Base-by-base conservation (phyloP, 2,329 filamentous ascomycete species). In the Arthrobotrys megalospora region DNA sequence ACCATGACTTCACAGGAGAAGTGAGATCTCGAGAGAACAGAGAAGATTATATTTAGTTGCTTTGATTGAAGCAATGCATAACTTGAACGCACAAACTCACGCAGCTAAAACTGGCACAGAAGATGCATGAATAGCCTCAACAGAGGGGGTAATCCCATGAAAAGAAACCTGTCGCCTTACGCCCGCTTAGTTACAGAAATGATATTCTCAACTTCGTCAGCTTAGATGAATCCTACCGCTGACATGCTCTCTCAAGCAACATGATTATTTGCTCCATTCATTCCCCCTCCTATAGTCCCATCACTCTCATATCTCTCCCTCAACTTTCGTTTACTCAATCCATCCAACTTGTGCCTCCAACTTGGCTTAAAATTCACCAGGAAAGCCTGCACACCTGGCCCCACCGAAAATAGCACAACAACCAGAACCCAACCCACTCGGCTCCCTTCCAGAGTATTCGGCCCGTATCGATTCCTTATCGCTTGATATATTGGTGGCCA, bases 401-500 rank as follows among this genome's bases (percentile, higher is more conserved):
- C 73, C 14, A 34, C 60, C 8, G 10, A 21, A 53, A 66, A 77
- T 5, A 77, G 50, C 19, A 70, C 60, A 19, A 71, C 52, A n/a
- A 67, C 50, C 1, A 77, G 28, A 5, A 62, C 32, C 73, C 73
- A 77, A 24, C 66, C 73, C 6, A 62, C 62, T 16, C 52, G 55
- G 11, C 34, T 71, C 21, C 73, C 73, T 8, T 45, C 19, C 14
- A 62, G 12, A 3, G 19, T 45, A 21, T 62, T 50, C 8, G 58
- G n/a, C 6, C 8, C 28, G 36, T 70, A 77, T 16, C 73, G 58
- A 53, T 48, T 67, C 41, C 73, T 60, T 43, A 77, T 77, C 32
- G 73, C 66, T 21, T 77, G 65, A 45, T 62, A 77, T 16, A 77
- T 53, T 19, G 73, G 73, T 8, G 92, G 92, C 6, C 94, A 91